A percentile compares a stretch with the other conserved stretches of the same genome.
phyloP scores from a whole-genome alignment of 1,139 yeast species.

The Zygosaccharomyces sapae region DNA sequence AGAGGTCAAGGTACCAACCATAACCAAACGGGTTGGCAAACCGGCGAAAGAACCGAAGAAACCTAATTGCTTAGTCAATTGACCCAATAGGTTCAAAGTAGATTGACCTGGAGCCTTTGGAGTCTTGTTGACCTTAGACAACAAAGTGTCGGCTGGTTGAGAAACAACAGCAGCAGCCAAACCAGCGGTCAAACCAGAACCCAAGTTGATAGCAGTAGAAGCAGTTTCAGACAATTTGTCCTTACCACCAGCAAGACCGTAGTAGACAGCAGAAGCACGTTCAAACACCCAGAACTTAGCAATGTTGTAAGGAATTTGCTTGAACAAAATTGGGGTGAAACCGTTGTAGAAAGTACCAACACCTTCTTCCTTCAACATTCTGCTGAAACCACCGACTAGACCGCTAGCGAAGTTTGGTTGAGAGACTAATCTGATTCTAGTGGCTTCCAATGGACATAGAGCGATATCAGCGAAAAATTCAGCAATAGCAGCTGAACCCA shows the following conservation, averaged over 20 bases:
- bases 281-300: slow-evolving; percentile 86
- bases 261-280: slow-evolving; percentile 80
- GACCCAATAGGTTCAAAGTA: slow-evolving; percentile 70
- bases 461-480: slow-evolving; percentile 88
- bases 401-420: slow-evolving; percentile 86
- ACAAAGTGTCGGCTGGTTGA: slow-evolving; percentile 87
- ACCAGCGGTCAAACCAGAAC: slow-evolving; percentile 87
- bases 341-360: slow-evolving; percentile 82
- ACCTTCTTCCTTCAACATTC: slow-evolving; percentile 85
- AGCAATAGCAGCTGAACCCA: slow-evolving; percentile 80
- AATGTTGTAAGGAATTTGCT: slow-evolving; percentile 88
- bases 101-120: slow-evolving; percentile 93
- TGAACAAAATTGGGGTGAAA: slow-evolving; percentile 86
- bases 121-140: slow-evolving; percentile 87
- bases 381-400: slow-evolving; percentile 77
- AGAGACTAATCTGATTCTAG: slow-evolving; percentile 87
- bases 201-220: slow-evolving; percentile 64
- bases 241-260: slow-evolving; percentile 62
- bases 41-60: slow-evolving; percentile 80
- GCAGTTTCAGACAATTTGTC: slow-evolving; percentile 51
- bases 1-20: slow-evolving; percentile 89
- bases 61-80: slow-evolving; percentile 82
- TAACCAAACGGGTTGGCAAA: slow-evolving; percentile 83
- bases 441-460: slow-evolving; percentile 84
- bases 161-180: slow-evolving; percentile 84